Evolutionary conservation across 2,329 filamentous ascomycete species (phyloP), one percentile per base, ranked within the genome.

Genomic region (Colletotrichum sp.): DNA sequence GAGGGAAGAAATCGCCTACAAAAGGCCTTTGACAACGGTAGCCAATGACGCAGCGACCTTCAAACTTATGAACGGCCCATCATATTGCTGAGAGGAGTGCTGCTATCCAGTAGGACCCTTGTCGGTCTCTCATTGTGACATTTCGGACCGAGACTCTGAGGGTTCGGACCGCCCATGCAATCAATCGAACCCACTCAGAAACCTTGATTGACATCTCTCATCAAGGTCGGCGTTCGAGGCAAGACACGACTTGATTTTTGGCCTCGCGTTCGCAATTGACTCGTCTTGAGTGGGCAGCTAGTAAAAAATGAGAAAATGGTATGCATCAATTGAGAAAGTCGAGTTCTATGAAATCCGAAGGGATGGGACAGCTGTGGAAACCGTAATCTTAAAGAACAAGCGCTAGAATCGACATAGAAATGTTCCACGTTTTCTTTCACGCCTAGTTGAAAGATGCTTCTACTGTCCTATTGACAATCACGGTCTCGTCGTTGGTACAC

Each of bases 371-470:
- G 36, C 0, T 39, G 7, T 8, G 36, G 36, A 39, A 39, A 39
- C 7, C 3, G 7, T n/a, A 6, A 2, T 6, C 3, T n/a, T 1
- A 1, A 7, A 0, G 43, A 12, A 48, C 18, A 7, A 18, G 5
- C 5, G 9, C 9, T 7, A 7, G 18, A 48, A 21, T 13, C 18
- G 43, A 6, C 5, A 48, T 7, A 6, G 6, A 13, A n/a, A 48
- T 21, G 10, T 52, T 21, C 10, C 3, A 13, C n/a, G 2, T 52
- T n/a, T 21, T 52, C 43, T 21, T n/a, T 52, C 12, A 13, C 10
- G n/a, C 12, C 43, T 21, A 13, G 7, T 8, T 39, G 1, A 3
- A 48, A 48, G 6, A 7, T 7, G 10, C 10, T 13, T 2, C 10
- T 52, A 52, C 43, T 52, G 10, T 6, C 3, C 6, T 21, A 4